Conservation (phyloP, 805 yeast species). For the Lachancea nothofagi region DNA sequence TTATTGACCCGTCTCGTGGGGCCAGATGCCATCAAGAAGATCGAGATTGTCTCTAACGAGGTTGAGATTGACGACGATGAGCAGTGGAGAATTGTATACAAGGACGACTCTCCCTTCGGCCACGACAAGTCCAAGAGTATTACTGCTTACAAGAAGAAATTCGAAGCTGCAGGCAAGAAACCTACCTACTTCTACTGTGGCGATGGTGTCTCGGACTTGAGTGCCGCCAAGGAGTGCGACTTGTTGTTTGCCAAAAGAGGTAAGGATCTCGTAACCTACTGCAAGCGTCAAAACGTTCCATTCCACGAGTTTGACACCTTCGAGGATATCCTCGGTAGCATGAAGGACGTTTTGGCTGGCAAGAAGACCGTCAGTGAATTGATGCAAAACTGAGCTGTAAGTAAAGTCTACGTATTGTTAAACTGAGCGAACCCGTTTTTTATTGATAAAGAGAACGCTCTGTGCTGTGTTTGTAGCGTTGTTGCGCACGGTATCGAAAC, state of each 20-base stretch:
- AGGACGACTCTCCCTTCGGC: slow-evolving; percentile 84
- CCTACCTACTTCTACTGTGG: slow-evolving; percentile 89
- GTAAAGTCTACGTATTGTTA: too few relatives aligned
- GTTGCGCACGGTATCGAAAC: too few relatives aligned
- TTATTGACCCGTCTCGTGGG: slow-evolving; percentile 73
- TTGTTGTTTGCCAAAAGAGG: slow-evolving; percentile 90
- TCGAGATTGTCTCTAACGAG: slow-evolving; percentile 78
- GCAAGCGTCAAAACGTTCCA: slow-evolving; percentile 74
- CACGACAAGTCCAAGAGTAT: slow-evolving; percentile 91
- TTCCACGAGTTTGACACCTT: slow-evolving; percentile 69
- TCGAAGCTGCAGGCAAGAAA: slow-evolving; percentile 33
- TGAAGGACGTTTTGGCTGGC: slow-evolving; percentile 46
- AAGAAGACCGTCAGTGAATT: slow-evolving; percentile 28
- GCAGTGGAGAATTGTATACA: slow-evolving; percentile 78
- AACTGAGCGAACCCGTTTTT: too few relatives aligned
- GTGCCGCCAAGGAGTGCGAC: slow-evolving; percentile 94
- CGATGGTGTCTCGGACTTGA: slow-evolving; percentile 93
- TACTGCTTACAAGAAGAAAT: slow-evolving; percentile 36
- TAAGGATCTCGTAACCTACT: slow-evolving; percentile 79
- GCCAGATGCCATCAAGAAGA: slow-evolving; percentile 59
- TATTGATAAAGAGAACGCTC: too few relatives aligned
- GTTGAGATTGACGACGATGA: slow-evolving; percentile 52
- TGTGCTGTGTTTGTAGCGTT: too few relatives aligned
- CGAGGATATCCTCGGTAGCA: slow-evolving; percentile 61
- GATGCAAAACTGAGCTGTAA: slow-evolving; percentile 25